These are phyloP conservation scores for Cladorrhinum sp. DNA, from an alignment of 2,329 filamentous ascomycete genomes.

Conservation along the genomic window DNA sequence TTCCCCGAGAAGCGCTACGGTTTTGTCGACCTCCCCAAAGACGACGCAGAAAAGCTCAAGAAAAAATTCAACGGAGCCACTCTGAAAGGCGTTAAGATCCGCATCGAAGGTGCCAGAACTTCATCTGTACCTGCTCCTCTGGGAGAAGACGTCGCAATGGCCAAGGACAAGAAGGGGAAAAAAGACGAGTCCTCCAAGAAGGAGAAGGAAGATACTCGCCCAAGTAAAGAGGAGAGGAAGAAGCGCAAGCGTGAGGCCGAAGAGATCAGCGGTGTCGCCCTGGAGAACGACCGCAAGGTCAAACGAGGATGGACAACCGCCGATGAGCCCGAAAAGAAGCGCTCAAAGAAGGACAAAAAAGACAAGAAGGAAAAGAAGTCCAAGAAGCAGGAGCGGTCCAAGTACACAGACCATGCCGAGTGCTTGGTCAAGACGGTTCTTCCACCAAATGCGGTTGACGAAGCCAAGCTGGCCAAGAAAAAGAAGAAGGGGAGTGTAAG, in stretches of 20 bases:
- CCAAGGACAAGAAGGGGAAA: conserved; percentile 29
- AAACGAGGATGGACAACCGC: conserved; percentile 87
- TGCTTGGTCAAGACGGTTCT: conserved; percentile 81
- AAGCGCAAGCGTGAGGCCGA: conserved; percentile 49
- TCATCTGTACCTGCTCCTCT: conserved; percentile 44
- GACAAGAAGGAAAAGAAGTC: conserved; percentile 51
- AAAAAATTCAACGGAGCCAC: conserved; percentile 87
- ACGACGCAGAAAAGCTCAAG: conserved; percentile 85
- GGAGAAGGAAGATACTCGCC: conserved; percentile 28
- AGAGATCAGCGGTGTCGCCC: conserved; percentile 62
- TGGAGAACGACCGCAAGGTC: conserved; percentile 72
- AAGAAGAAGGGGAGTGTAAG: conserved; percentile 45
- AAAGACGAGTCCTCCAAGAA: conserved; percentile 32
- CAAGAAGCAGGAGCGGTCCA: conserved; percentile 61
- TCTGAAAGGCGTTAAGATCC: conserved; percentile 80
- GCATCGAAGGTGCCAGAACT: conserved; percentile 75
- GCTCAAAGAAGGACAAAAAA: conserved; percentile 44
- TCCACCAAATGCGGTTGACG: conserved; percentile 45
- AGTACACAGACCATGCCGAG: conserved; percentile 77
- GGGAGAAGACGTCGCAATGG: conserved; percentile 24
- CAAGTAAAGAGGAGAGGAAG: conserved; percentile 32
- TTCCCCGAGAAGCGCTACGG: conserved; percentile 91
- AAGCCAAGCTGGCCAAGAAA: conserved; percentile 52
- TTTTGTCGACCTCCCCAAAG: conserved; percentile 75
- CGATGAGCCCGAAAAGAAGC: conserved; percentile 46